Evolutionary conservation across 441 rosid species (phyloP).

Genomic region (Lepidium campestre): DNA sequence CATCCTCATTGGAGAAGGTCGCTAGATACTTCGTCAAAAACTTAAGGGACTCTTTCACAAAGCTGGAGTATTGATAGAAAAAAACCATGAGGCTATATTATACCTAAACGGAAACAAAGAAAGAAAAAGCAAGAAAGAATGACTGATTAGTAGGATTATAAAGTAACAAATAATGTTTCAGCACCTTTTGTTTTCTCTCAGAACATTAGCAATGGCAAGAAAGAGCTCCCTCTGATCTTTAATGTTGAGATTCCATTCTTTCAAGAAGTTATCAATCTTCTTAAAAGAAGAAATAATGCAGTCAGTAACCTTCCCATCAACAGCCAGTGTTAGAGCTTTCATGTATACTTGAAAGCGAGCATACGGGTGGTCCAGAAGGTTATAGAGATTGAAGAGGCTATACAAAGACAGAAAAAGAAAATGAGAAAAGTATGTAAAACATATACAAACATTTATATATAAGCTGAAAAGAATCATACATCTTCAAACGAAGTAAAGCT

Average conservation of each 20-base stretch:
- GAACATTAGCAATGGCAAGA: conserved; percentile 63
- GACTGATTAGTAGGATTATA: background rate
- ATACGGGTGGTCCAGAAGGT: conserved; percentile 63
- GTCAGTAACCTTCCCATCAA: conserved; percentile 79
- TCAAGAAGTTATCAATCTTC: conserved; percentile 77
- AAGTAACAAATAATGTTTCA: background rate
- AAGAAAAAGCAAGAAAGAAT: background rate
- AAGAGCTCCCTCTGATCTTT: conserved; percentile 83
- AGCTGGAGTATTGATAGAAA: conserved; percentile 43
- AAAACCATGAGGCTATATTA: conserved; percentile 1
- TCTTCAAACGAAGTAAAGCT: conserved; percentile 85
- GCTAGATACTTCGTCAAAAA: conserved; percentile 84
- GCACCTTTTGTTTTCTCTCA: conserved; percentile 81
- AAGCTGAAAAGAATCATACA: conserved; percentile 39
- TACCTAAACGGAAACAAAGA: background rate
- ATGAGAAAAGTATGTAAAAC: conserved; percentile 9
- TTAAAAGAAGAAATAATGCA: conserved; percentile 66
- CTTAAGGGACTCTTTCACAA: conserved; percentile 62
- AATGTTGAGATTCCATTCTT: conserved; percentile 86
- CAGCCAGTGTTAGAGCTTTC: conserved; percentile 66
- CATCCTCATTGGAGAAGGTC: conserved; percentile 81
- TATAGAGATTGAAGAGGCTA: conserved; percentile 96
- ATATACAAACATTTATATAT: background rate
- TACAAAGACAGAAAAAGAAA: conserved; percentile 13
- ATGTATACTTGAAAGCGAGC: conserved; percentile 83